These are phyloP conservation scores for Alnus rubra DNA, from an alignment of 306 rosid genomes.

Conservation along the genomic window DNA sequence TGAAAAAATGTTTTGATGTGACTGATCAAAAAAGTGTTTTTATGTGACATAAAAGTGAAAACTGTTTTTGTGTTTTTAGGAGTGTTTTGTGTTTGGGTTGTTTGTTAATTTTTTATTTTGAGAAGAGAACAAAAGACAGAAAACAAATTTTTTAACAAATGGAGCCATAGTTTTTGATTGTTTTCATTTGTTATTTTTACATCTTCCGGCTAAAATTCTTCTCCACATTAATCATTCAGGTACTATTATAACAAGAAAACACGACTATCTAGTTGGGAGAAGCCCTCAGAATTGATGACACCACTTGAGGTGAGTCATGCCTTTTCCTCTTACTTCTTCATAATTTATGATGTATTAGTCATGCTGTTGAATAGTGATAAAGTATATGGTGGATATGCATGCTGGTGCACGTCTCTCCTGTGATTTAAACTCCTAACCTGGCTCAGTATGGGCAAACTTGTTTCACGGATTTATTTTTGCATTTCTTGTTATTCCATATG, in stretches of 20 bases:
- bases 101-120: no score
- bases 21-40: no score
- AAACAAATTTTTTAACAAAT: no score
- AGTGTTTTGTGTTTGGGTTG: no score
- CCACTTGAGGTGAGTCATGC: constrained; percentile 78
- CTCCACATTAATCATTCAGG: constrained; percentile 45
- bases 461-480: constrained; percentile 25
- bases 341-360: constrained; percentile 24
- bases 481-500: background rate
- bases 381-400: constrained; percentile 24
- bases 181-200: constrained; percentile 21
- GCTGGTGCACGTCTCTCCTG: constrained; percentile 21
- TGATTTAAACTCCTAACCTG: constrained; percentile 13
- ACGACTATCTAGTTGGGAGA: constrained; percentile 86
- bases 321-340: constrained; percentile 28
- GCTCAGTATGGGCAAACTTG: constrained; percentile 32
- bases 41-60: no score
- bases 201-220: constrained; percentile 3
- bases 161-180: background rate
- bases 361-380: constrained; percentile 25
- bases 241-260: constrained; percentile 84
- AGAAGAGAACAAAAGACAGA: no score
- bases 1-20: no score
- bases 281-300: constrained; percentile 89
- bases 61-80: no score